phyloP scores from a whole-genome alignment of 768 basidiomycete genomes.

The Podaxis pistillaris region DNA sequence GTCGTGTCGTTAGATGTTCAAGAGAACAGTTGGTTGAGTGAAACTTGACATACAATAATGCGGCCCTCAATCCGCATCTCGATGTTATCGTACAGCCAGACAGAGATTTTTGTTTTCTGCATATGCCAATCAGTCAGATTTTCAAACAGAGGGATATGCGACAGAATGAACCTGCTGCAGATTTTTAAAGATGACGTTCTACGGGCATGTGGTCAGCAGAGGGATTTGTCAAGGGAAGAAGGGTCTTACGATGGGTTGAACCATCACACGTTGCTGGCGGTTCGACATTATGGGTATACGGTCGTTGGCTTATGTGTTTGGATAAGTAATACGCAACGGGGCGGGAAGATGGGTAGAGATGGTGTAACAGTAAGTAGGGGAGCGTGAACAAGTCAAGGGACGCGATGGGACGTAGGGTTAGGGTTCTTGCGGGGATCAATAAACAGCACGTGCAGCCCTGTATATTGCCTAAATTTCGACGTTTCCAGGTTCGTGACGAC shows the following conservation, averaged over 20 bases:
- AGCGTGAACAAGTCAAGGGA: not conserved
- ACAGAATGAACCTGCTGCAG: slow-evolving; percentile 66
- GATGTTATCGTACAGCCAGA: slow-evolving; percentile 97
- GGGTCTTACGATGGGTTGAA: slow-evolving; percentile 92
- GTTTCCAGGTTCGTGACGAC: slow-evolving; percentile 26
- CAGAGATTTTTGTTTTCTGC: slow-evolving; percentile 79
- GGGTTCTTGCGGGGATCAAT: not conserved
- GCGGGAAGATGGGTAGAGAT: slow-evolving; percentile 15
- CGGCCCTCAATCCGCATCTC: slow-evolving; percentile 96
- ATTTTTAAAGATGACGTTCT: slow-evolving; percentile 99
- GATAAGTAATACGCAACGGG: not conserved
- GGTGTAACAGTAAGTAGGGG: slow-evolving; percentile 16
- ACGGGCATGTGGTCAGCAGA: slow-evolving; percentile 3
- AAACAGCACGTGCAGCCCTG: slow-evolving; percentile 22
- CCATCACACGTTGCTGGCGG: slow-evolving; percentile 96
- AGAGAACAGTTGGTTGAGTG: slow-evolving; percentile 8
- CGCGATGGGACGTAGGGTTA: slow-evolving; percentile 3
- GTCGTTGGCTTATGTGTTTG: not conserved
- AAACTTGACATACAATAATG: slow-evolving; percentile 76
- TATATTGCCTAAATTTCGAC: slow-evolving; percentile 18
- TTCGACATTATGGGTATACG: slow-evolving; percentile 67
- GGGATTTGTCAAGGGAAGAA: slow-evolving; percentile 4
- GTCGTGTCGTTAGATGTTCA: slow-evolving; percentile 6
- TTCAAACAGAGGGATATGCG: not conserved
- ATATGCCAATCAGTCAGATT: slow-evolving; percentile 6